Evolutionary conservation across 1,284 basidiomycete genomes (phyloP).

Genomic region (Cutaneotrichosporon mucoides): DNA sequence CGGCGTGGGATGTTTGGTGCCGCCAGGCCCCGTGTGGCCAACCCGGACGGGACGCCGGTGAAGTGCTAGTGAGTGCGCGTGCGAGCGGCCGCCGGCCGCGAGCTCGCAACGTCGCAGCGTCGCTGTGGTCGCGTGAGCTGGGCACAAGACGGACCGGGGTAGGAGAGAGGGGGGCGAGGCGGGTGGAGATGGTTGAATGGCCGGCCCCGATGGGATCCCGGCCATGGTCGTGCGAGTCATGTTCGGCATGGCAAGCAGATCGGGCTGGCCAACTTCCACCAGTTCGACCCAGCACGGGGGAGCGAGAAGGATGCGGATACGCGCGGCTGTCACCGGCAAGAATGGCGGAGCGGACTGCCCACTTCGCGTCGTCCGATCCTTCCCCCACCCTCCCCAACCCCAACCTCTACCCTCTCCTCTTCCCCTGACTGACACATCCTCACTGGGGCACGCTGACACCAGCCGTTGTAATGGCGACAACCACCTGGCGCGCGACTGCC

Average conservation of each 20-base stretch:
- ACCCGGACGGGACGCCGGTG: slow-evolving; percentile 45
- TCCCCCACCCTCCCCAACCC: not conserved
- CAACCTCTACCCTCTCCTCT: not conserved
- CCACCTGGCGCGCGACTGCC: slow-evolving; percentile 48
- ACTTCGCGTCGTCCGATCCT: too few relatives aligned
- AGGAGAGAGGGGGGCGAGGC: too few relatives aligned
- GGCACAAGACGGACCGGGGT: too few relatives aligned
- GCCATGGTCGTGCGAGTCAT: too few relatives aligned
- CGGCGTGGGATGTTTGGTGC: slow-evolving; percentile 15
- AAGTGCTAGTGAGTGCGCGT: slow-evolving; percentile 45
- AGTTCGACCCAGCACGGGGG: too few relatives aligned
- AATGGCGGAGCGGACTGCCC: too few relatives aligned
- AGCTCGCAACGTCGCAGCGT: not conserved
- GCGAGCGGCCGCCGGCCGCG: not conserved
- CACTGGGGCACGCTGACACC: not conserved
- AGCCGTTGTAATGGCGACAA: slow-evolving; percentile 49
- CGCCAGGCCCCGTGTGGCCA: slow-evolving; percentile 12
- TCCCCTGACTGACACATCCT: not conserved
- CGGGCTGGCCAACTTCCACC: too few relatives aligned
- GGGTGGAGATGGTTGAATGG: too few relatives aligned
- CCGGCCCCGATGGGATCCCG: too few relatives aligned
- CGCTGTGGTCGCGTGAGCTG: not conserved
- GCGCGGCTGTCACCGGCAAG: too few relatives aligned
- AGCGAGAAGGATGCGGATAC: too few relatives aligned
- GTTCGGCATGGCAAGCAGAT: too few relatives aligned